These are phyloP conservation scores for Pelargonium cotyledonis DNA, from an alignment of 441 rosid species.

Conservation along the genomic window DNA sequence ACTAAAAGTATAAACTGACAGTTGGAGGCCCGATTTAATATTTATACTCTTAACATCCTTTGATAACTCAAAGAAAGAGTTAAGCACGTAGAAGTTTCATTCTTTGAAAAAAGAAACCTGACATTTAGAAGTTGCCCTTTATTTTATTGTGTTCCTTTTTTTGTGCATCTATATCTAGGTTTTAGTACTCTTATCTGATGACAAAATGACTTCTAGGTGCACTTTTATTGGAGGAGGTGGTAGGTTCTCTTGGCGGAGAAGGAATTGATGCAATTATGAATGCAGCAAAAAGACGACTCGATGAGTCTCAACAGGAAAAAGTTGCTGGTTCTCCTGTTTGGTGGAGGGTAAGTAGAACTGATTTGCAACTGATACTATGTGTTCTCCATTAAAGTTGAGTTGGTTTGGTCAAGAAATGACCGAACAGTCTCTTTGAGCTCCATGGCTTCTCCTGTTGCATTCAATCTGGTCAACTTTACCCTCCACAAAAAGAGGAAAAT, in stretches of 20 bases:
- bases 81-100: background rate
- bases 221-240: slow-evolving; percentile 82
- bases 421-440: background rate
- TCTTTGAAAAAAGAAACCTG: background rate
- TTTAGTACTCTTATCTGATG: slow-evolving; percentile 15
- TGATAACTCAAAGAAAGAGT: background rate
- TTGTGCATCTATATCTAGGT: slow-evolving; percentile 1
- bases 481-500: background rate
- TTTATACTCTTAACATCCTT: too few relatives aligned
- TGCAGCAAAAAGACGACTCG: slow-evolving; percentile 56
- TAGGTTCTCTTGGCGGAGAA: slow-evolving; percentile 61
- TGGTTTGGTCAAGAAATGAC: background rate
- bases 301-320: slow-evolving; percentile 68
- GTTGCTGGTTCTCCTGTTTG: slow-evolving; percentile 65
- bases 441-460: background rate
- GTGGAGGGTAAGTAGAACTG: slow-evolving; percentile 69
- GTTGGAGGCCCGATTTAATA: too few relatives aligned
- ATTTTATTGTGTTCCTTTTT: background rate
- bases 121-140: background rate
- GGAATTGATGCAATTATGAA: slow-evolving; percentile 66
- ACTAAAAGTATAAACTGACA: too few relatives aligned
- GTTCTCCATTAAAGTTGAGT: background rate
- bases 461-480: background rate
- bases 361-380: background rate
- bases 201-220: slow-evolving; percentile 47